Evolutionary conservation across 345 rosid genomes (phyloP), one percentile per base, ranked within the genome.

Genomic region (Adansonia digitata): DNA sequence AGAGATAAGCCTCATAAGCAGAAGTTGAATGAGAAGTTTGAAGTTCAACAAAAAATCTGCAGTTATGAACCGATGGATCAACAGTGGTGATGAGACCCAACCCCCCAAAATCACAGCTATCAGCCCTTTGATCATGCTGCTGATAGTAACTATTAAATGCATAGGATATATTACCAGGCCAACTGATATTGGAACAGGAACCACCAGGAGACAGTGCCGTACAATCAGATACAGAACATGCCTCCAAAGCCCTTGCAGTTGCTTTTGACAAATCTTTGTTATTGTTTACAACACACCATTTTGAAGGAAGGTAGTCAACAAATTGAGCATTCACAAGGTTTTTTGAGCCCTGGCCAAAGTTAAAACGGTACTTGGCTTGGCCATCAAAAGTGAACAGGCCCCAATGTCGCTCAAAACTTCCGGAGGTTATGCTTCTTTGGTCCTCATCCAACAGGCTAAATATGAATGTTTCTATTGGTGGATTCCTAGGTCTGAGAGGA

Each of bases 371-470:
- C 77, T 92, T 94, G 77, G 92, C 97, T 85, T 92, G 98, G 64
- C 98, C 98, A 73, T 94, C 98, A 46, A 94, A 94, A 46, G 97
- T 90, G 84, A 90, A 94, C 34, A 92, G 66, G 15, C 98, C 98
- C 97, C 97, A 94, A 15, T 94, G 97, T 70, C 97, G 85, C 85
- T 92, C 97, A 40, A 90, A 91, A 78, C 85, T 89, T 60, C 97
- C 98, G 0, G 84, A 73, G 62, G 83, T 81, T 46, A 77, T 59
- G 79, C 80, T 83, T 55, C 89, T 82, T 70, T 86, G 84, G 82
- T 92, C 93, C 84, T 94, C 98, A 52, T 92, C 97, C 48, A 94
- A 79, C 70, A 94, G 89, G 83, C 93, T 85, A 14, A 76, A 88
- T 64, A 94, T 75, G 80, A 89, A 94, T 27, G 86, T 82, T 76